phyloP scores from a whole-genome alignment of 2,329 filamentous ascomycete species.

The Hirsutella rhossiliensis region DNA sequence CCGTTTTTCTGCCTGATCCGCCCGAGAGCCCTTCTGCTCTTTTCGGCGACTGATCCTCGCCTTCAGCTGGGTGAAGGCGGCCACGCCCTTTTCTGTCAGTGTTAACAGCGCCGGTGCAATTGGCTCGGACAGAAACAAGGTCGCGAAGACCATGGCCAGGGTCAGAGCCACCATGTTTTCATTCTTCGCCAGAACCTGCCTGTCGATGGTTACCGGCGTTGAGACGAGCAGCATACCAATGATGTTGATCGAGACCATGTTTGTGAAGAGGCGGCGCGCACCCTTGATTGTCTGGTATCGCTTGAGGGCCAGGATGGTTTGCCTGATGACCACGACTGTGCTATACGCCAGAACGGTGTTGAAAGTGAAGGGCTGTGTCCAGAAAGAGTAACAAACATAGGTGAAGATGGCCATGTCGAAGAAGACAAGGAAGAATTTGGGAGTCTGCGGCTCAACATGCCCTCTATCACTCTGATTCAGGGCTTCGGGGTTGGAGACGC shows the following conservation, averaged over 20 bases:
- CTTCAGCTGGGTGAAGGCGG: too few relatives aligned
- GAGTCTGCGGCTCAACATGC: conserved; percentile 7
- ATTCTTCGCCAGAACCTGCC: conserved; percentile 5
- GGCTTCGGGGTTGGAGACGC: not conserved
- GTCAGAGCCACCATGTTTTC: conserved; percentile 7
- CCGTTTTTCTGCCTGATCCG: too few relatives aligned
- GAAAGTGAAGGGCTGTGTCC: conserved; percentile 9
- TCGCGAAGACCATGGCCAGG: conserved; percentile 9
- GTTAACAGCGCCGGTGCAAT: conserved; percentile 8
- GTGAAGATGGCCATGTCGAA: conserved; percentile 9
- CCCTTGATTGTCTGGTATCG: conserved; percentile 10
- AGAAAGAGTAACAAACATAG: conserved; percentile 11
- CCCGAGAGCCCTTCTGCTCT: too few relatives aligned
- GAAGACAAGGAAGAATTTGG: conserved; percentile 8
- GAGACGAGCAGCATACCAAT: conserved; percentile 8
- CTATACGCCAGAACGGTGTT: conserved; percentile 10
- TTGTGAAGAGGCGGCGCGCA: conserved; percentile 8
- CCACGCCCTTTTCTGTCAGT: conserved; percentile 4
- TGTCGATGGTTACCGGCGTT: conserved; percentile 8
- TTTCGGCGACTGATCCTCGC: too few relatives aligned
- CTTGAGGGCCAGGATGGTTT: conserved; percentile 8
- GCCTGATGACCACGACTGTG: conserved; percentile 9
- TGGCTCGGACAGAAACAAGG: conserved; percentile 8
- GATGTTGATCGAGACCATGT: conserved; percentile 11
- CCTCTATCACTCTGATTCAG: conserved; percentile 2